phyloP scores from a whole-genome alignment of 1,284 basidiomycete genomes.

The Athelia sp. region DNA sequence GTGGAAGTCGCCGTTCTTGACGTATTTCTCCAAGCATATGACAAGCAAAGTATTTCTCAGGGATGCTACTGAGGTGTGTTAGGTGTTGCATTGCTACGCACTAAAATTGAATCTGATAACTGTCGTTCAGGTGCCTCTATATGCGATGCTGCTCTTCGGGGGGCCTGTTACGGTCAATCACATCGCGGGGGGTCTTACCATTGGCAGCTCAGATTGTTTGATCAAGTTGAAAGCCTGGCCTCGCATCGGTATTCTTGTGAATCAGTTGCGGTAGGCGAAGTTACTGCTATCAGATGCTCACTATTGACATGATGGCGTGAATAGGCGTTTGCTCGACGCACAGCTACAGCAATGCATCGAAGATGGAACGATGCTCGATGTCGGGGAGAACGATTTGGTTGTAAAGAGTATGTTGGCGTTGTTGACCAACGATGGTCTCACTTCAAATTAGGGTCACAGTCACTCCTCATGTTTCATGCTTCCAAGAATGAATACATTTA shows the following conservation, averaged over 20 bases:
- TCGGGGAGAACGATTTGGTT: slow-evolving; percentile 51
- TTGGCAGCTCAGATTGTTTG: slow-evolving; percentile 44
- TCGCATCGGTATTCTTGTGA: slow-evolving; percentile 85
- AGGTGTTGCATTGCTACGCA: too few relatives aligned
- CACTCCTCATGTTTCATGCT: background rate
- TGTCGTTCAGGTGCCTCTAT: slow-evolving; percentile 67
- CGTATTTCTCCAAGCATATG: slow-evolving; percentile 80
- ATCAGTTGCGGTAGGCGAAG: slow-evolving; percentile 69
- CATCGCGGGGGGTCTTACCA: slow-evolving; percentile 68
- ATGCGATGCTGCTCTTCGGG: slow-evolving; percentile 81
- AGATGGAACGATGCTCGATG: slow-evolving; percentile 43
- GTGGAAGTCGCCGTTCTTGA: slow-evolving; percentile 77
- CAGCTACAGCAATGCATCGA: slow-evolving; percentile 60
- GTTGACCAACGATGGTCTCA: slow-evolving; percentile 54
- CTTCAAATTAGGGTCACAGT: too few relatives aligned
- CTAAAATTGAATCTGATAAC: background rate
- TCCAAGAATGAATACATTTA: background rate
- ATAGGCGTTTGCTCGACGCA: slow-evolving; percentile 63
- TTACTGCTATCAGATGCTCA: too few relatives aligned
- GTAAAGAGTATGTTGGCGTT: slow-evolving; percentile 68
- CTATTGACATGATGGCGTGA: too few relatives aligned
- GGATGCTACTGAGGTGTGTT: slow-evolving; percentile 80
- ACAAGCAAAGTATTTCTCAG: slow-evolving; percentile 86
- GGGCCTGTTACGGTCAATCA: slow-evolving; percentile 79
- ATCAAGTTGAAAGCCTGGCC: slow-evolving; percentile 81